Conservation (phyloP, 208 protist species). For the Wallacemonas sp. region DNA sequence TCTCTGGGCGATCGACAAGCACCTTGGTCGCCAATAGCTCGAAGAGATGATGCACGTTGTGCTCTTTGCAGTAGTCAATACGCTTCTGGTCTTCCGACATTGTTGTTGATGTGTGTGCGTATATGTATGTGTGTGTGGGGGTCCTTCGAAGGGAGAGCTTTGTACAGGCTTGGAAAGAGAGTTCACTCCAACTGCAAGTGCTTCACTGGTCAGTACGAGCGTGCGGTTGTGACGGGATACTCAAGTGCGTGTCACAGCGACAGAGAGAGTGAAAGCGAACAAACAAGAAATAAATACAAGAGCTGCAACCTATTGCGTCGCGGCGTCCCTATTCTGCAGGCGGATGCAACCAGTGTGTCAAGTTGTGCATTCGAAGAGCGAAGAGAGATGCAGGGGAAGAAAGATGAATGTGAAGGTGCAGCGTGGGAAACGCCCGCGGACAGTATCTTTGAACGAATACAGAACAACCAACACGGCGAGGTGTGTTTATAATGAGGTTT, state of each 20-base stretch:
- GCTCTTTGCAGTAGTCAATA: conserved; percentile 79
- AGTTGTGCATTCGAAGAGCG: too few species aligned
- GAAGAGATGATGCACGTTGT: conserved; percentile 92
- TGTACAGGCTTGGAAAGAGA: not conserved
- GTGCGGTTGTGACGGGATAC: not conserved
- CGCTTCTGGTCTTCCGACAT: conserved; percentile 76
- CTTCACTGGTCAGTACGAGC: too few species aligned
- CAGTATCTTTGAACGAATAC: too few species aligned
- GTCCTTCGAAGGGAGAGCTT: not conserved
- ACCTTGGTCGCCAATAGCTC: conserved; percentile 89
- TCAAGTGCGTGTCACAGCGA: not conserved
- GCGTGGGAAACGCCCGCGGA: too few species aligned
- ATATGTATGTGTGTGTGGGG: conserved; percentile 2
- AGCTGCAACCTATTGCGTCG: too few species aligned
- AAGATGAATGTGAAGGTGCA: not conserved
- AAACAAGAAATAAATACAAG: not conserved
- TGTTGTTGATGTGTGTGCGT: not conserved
- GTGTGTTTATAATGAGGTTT: too few species aligned
- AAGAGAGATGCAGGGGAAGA: not conserved
- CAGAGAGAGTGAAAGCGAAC: conserved; percentile 15
- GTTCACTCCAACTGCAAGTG: not conserved
- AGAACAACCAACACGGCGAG: too few species aligned
- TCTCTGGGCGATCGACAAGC: conserved; percentile 82
- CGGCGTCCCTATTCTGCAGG: too few species aligned
- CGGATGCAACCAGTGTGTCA: too few species aligned